phyloP scores from a whole-genome alignment of 2,329 filamentous ascomycete species.

The Sporothrix protearum region DNA sequence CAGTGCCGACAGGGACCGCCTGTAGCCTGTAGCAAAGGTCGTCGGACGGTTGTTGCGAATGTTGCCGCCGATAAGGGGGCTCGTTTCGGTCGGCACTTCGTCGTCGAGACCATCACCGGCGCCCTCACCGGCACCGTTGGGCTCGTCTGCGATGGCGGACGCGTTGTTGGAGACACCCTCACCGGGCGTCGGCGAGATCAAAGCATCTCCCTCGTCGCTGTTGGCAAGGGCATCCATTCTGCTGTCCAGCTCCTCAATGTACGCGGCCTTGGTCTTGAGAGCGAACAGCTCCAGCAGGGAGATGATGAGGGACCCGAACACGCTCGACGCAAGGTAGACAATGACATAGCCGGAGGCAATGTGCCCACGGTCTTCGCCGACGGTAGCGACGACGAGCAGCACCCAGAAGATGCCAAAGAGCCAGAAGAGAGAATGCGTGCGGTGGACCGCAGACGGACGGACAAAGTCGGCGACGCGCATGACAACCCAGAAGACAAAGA shows the following conservation, averaged over 20 bases:
- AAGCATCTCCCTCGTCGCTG: conserved; percentile 33
- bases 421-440: conserved; percentile 79
- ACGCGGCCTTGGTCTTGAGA: conserved; percentile 67
- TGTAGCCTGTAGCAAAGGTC: conserved; percentile 55
- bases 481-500: conserved; percentile 78
- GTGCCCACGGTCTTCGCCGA: conserved; percentile 70
- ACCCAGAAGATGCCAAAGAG: conserved; percentile 73
- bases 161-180: conserved; percentile 32
- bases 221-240: background rate
- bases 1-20: conserved; percentile 44
- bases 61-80: conserved; percentile 44
- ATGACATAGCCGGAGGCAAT: conserved; percentile 76
- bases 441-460: conserved; percentile 80
- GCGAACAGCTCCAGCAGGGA: conserved; percentile 77
- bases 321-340: conserved; percentile 72
- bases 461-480: conserved; percentile 73
- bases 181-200: conserved; percentile 42
- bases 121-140: conserved; percentile 30
- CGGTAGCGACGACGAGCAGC: conserved; percentile 65
- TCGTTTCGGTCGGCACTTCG: conserved; percentile 49
- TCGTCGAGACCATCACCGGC: conserved; percentile 39
- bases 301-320: conserved; percentile 71
- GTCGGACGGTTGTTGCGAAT: conserved; percentile 37
- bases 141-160: conserved; percentile 31
- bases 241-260: conserved; percentile 54